Conservation (phyloP, 2,329 filamentous ascomycete species). For the Fusarium praegraminearum region DNA sequence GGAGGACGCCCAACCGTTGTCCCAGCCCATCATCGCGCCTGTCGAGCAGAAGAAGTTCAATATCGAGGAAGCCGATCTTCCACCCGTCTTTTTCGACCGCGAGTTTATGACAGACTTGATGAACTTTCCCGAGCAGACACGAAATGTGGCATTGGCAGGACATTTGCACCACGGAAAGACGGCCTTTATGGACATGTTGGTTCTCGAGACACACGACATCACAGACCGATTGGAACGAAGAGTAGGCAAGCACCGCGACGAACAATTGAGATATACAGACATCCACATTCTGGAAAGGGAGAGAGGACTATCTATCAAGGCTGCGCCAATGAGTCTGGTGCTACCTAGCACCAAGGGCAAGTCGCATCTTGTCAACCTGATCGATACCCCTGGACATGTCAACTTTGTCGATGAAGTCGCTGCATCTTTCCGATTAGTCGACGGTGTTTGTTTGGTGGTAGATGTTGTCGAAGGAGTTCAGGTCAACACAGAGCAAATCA, state of each 20-base stretch:
- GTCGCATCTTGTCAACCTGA: conserved; percentile 92
- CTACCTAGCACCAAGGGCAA: conserved; percentile 90
- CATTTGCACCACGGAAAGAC: conserved; percentile 99
- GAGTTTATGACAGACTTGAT: conserved; percentile 96
- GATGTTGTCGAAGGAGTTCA: conserved; percentile 99
- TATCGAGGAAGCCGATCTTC: conserved; percentile 90
- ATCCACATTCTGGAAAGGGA: conserved; percentile 90
- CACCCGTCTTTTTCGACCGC: conserved; percentile 86
- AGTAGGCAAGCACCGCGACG: conserved; percentile 83
- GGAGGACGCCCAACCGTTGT: conserved; percentile 93
- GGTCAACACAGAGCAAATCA: conserved; percentile 95
- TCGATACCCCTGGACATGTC: conserved; percentile 97
- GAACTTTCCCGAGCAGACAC: conserved; percentile 93
- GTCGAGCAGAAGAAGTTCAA: conserved; percentile 96
- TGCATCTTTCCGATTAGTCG: conserved; percentile 84
- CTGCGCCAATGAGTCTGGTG: conserved; percentile 93
- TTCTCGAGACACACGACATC: conserved; percentile 93
- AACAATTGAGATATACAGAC: conserved; percentile 95
- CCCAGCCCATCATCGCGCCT: conserved; percentile 92
- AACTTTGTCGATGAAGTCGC: conserved; percentile 99
- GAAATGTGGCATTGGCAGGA: conserved; percentile 91
- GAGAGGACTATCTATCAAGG: conserved; percentile 90
- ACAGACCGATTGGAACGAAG: conserved; percentile 81
- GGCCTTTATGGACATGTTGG: conserved; percentile 97
- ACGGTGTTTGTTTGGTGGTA: conserved; percentile 92